Conservation (phyloP, 352 stramenopile genomes). For the Blastocystis sp. region DNA sequence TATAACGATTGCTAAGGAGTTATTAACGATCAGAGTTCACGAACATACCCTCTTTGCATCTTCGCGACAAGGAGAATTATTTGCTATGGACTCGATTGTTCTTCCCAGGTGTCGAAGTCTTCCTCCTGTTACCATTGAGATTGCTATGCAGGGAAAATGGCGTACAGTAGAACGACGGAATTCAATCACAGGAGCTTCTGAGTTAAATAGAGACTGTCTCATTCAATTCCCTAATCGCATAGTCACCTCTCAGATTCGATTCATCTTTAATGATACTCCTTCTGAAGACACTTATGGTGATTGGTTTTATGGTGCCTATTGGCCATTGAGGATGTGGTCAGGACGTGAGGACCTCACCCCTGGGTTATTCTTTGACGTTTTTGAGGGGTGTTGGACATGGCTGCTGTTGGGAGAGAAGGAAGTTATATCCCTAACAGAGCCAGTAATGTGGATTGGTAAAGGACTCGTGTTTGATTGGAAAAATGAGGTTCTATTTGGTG, state of each 20-base stretch:
- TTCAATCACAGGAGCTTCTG: background rate
- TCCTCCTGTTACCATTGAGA: background rate
- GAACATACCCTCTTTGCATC: background rate
- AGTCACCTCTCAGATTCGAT: background rate
- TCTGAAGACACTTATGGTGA: background rate
- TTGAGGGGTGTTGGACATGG: background rate
- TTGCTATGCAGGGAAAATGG: background rate
- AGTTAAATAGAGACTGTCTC: background rate
- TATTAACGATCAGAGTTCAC: background rate
- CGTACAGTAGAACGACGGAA: background rate
- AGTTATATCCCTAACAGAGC: background rate
- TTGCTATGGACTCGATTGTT: background rate
- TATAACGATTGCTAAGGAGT: background rate
- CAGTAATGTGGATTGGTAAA: background rate
- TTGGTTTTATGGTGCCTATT: background rate
- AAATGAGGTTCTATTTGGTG: constrained; percentile 24
- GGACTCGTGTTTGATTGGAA: constrained; percentile 33
- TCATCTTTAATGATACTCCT: background rate
- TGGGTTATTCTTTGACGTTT: constrained; percentile 13
- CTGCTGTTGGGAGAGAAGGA: background rate
- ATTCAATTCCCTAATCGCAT: background rate
- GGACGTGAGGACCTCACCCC: background rate
- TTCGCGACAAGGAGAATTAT: background rate
- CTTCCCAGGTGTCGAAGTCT: background rate
- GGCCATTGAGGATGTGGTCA: background rate